Base-by-base conservation (phyloP, 2,329 filamentous ascomycete species). In the Xylariaceae sp. region DNA sequence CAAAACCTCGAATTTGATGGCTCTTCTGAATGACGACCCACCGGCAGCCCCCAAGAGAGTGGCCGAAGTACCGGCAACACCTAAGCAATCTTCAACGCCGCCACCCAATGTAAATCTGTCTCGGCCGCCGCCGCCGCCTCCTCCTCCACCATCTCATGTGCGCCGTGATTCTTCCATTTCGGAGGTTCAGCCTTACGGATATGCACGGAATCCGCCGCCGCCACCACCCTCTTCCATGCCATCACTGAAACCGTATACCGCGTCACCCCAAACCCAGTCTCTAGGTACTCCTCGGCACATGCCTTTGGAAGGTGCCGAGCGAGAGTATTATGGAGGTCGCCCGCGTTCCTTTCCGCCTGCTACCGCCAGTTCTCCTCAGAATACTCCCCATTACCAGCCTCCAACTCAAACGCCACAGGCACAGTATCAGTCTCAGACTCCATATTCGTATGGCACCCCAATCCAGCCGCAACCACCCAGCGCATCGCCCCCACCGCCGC, bases 1-100 rank as follows among this genome's bases (percentile, higher is more conserved):
- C n/a, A 85, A 85, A 70, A 83, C 77, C 7, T 84, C 81, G 13
- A 85, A 73, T 58, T 76, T 86, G 56, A 83, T 85, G 77, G 80
- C 81, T 0, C 67, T 86, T 56, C 72, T 86, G 2, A 84, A 84
- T 60, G 80, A 85, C 57, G 83, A 85, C 49, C 75, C 77, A 6
- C 75, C 75, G n/a, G 68, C 74, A 1, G 71, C 74, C 47, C 71
- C 72, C 0, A 81, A 82, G 67, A 74, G 79, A 30, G 70, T 81
- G 29, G 70, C 57, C 39, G 79, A 82, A 50, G 72, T 82, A 9
- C 71, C 74, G 10, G 64, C 64, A 15, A 65, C 70, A 10, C 58
- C 70, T 34, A 71, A 71, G 39, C 65, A 71, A n/a, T 76, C 76
- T 19, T 77, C 78, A 9, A 80, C 79, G 2, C 79, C 79, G 26